These are phyloP conservation scores for Bretschneidera sinensis DNA, from an alignment of 345 rosid genomes.

Conservation along the genomic window DNA sequence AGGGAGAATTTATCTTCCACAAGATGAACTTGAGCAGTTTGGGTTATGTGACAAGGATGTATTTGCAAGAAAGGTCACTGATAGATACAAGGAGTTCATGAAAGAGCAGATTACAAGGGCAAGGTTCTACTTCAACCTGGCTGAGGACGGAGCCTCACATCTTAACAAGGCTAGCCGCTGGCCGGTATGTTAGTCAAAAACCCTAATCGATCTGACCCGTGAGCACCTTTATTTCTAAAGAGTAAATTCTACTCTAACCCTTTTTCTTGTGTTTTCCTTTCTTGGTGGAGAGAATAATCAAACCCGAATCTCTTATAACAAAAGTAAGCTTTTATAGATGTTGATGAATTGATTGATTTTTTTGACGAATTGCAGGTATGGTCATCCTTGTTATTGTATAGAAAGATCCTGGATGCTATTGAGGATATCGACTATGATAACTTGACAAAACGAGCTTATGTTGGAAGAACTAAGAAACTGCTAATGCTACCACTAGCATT, in stretches of 20 bases:
- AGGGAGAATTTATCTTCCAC: conserved; percentile 61
- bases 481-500: conserved; percentile 48
- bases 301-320: too few relatives aligned
- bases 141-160: conserved; percentile 55
- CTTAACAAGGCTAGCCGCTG: conserved; percentile 55
- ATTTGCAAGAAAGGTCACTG: conserved; percentile 39
- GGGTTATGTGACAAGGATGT: conserved; percentile 45
- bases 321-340: too few relatives aligned
- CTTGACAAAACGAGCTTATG: conserved; percentile 51
- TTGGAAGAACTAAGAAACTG: conserved; percentile 42
- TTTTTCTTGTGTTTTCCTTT: too few relatives aligned
- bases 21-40: conserved; percentile 51
- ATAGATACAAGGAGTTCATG: conserved; percentile 54
- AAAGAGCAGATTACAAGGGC: conserved; percentile 56
- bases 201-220: too few relatives aligned
- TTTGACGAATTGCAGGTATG: conserved; percentile 36
- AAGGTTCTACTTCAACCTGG: conserved; percentile 47
- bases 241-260: too few relatives aligned
- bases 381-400: conserved; percentile 47
- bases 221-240: too few relatives aligned
- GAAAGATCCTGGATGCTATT: conserved; percentile 46
- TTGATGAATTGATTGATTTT: too few relatives aligned
- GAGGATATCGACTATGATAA: conserved; percentile 58
- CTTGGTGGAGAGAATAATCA: too few relatives aligned
- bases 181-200: conserved; percentile 60